Conservation (phyloP, 371 early-diverging fungal species). For the Fennellomyces sp. region DNA sequence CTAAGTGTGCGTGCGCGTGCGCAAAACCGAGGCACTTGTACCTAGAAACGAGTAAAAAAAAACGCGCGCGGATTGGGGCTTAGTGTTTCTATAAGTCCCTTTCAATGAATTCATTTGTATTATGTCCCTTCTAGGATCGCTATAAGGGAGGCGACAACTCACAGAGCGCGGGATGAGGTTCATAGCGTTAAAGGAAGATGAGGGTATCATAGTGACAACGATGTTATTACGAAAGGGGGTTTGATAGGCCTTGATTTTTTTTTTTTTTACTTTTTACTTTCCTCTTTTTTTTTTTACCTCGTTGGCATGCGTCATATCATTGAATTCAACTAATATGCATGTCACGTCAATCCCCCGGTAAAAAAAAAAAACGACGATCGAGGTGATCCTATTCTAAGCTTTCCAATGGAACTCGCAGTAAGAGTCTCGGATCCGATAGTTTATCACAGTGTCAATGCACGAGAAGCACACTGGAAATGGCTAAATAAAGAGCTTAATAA, state of each 20-base stretch:
- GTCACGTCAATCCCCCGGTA: too few relatives aligned
- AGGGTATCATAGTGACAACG: conserved; percentile 3
- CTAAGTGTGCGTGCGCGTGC: background rate
- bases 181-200: background rate
- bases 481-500: conserved; percentile 16
- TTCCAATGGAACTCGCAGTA: conserved; percentile 9
- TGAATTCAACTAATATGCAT: background rate
- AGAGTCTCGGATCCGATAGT: background rate
- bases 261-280: background rate
- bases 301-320: conserved; percentile 5
- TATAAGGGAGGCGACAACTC: background rate
- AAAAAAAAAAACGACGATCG: too few relatives aligned
- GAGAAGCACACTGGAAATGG: conserved; percentile 17
- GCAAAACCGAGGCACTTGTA: background rate
- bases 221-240: background rate
- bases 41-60: background rate
- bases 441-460: conserved; percentile 1
- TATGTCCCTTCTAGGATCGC: background rate
- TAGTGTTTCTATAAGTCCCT: background rate
- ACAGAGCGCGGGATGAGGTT: conserved; percentile 1
- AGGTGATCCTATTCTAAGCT: too few relatives aligned
- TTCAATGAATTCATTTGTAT: conserved; percentile 1
- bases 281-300: background rate
- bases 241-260: conserved; percentile 6
- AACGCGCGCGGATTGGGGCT: background rate